Percentiles rank a stretch among this genome's conserved stretches.
phyloP scores from a whole-genome alignment of 495 filamentous ascomycete species.

The Aspergillus funiculosus region DNA sequence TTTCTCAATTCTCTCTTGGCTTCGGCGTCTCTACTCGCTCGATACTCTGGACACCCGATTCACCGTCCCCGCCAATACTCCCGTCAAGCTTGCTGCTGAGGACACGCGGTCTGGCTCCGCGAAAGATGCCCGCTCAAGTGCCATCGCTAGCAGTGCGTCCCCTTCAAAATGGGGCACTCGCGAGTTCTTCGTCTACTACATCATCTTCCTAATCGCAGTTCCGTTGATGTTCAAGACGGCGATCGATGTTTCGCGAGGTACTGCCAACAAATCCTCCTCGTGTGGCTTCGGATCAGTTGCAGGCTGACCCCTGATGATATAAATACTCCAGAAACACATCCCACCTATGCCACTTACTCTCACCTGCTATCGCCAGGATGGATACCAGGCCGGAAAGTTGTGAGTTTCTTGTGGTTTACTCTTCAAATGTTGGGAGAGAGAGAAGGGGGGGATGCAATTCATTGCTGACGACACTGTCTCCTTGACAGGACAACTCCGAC shows the following conservation, averaged over 20 bases:
- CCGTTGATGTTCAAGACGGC: slow-evolving; percentile 88
- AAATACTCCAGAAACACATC: slow-evolving; percentile 60
- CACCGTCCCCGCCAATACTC: slow-evolving; percentile 62
- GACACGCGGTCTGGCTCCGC: slow-evolving; percentile 36
- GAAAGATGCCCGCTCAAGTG: slow-evolving; percentile 44
- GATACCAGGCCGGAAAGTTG: slow-evolving; percentile 91
- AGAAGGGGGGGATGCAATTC: too few relatives aligned
- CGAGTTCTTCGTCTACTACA: slow-evolving; percentile 81
- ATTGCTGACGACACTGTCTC: not conserved
- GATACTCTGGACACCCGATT: slow-evolving; percentile 94
- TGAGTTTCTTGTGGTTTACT: slow-evolving; percentile 35
- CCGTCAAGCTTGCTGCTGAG: slow-evolving; percentile 51
- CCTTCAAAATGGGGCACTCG: slow-evolving; percentile 75
- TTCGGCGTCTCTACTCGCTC: slow-evolving; percentile 43
- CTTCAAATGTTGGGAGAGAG: too few relatives aligned
- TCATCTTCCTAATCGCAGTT: slow-evolving; percentile 60
- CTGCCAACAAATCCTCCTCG: too few relatives aligned
- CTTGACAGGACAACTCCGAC: slow-evolving; percentile 76
- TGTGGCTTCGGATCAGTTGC: slow-evolving; percentile 29
- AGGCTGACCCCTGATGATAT: slow-evolving; percentile 14
- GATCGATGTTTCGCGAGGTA: slow-evolving; percentile 82
- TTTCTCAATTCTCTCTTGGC: slow-evolving; percentile 18
- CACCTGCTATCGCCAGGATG: slow-evolving; percentile 71
- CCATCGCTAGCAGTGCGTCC: slow-evolving; percentile 38
- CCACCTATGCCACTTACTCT: slow-evolving; percentile 71